Conservation (phyloP, 75 land plant species). For the Sequoia sempervirens region DNA sequence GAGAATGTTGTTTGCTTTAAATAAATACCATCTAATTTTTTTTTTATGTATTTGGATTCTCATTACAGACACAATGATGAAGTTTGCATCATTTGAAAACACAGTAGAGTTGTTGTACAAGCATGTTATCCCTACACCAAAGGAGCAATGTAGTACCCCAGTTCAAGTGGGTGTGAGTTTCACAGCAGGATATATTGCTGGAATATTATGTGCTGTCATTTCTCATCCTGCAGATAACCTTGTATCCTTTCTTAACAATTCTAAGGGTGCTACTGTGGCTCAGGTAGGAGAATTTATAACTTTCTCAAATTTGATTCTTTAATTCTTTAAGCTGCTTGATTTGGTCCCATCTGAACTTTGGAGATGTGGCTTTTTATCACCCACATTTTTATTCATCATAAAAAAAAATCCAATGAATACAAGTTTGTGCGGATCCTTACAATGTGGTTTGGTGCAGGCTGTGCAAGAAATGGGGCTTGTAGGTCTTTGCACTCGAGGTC, state of each 20-base stretch:
- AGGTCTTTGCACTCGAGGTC: constrained; percentile 40
- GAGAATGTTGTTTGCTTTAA: not conserved
- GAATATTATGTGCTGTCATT: constrained; percentile 31
- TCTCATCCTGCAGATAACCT: constrained; percentile 50
- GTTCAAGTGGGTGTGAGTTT: constrained; percentile 40
- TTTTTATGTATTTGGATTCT: not conserved
- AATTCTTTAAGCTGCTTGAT: not conserved
- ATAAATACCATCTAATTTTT: not conserved
- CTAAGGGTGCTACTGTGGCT: constrained; percentile 34
- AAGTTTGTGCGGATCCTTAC: not conserved
- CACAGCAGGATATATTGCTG: constrained; percentile 40
- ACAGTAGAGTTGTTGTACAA: constrained; percentile 38
- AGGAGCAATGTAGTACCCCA: constrained; percentile 23
- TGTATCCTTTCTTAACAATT: constrained; percentile 41
- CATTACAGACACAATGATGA: constrained; percentile 40
- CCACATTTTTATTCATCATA: too few species aligned
- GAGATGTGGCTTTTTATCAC: too few species aligned
- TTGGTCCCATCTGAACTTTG: too few species aligned
- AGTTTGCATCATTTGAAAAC: constrained; percentile 45
- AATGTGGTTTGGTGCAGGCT: constrained; percentile 10
- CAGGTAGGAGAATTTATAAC: not conserved
- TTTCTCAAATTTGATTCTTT: not conserved
- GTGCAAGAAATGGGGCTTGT: constrained; percentile 29
- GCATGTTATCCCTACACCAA: constrained; percentile 33
- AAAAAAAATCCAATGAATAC: not conserved